Evolutionary conservation across 2,329 filamentous ascomycete species (phyloP).

Genomic region (Colletotrichum nymphaeae): DNA sequence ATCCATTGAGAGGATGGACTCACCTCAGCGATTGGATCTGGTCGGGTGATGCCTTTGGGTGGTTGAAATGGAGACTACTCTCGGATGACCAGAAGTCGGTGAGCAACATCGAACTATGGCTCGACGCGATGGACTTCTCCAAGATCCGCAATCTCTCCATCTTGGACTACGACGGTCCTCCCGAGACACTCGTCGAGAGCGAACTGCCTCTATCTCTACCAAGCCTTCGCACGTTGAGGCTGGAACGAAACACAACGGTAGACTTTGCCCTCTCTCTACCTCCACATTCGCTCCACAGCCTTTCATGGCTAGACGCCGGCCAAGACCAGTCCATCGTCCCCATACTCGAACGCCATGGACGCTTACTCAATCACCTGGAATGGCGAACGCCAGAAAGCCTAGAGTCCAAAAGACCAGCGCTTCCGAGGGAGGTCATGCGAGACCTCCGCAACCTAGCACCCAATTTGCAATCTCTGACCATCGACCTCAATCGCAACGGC

Average conservation of each 20-base stretch:
- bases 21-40: neutral
- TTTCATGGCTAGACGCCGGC: neutral
- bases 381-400: neutral
- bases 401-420: neutral
- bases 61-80: neutral
- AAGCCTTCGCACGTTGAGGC: neutral
- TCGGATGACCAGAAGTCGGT: neutral
- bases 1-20: too few species aligned
- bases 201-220: neutral
- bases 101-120: neutral
- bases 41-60: neutral
- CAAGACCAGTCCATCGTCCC: neutral
- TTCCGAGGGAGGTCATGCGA: neutral
- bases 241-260: neutral
- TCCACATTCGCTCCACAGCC: neutral
- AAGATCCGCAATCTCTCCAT: neutral
- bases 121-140: neutral
- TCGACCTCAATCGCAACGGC: neutral
- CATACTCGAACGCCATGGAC: neutral
- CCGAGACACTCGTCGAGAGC: neutral
- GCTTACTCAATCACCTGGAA: neutral
- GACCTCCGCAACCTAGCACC: neutral
- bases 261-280: neutral
- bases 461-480: neutral
- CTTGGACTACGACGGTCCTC: neutral